phyloP scores from a whole-genome alignment of 768 basidiomycete genomes.

The Atractiella rhizophila region DNA sequence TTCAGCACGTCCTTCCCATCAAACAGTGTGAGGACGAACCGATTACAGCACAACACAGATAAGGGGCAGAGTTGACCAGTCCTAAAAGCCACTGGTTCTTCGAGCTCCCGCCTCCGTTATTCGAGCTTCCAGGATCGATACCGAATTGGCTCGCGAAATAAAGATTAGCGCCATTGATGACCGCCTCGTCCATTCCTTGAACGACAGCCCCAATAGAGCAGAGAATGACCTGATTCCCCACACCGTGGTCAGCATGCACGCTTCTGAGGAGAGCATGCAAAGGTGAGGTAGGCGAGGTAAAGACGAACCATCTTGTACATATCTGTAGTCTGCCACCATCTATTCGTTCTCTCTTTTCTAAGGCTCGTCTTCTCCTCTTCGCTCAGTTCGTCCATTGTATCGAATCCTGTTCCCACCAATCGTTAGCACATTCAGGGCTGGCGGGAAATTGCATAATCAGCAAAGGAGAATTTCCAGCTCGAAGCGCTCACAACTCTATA shows the following conservation, averaged over 20 bases:
- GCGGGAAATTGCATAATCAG: too few species aligned
- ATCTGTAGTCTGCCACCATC: too few species aligned
- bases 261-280: too few species aligned
- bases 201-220: slow-evolving; percentile 55
- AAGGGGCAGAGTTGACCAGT: not conserved
- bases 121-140: slow-evolving; percentile 21
- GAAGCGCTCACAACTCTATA: too few species aligned
- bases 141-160: slow-evolving; percentile 33
- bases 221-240: slow-evolving; percentile 29
- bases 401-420: too few species aligned
- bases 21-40: slow-evolving; percentile 31
- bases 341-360: slow-evolving; percentile 22
- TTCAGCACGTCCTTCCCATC: not conserved
- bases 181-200: slow-evolving; percentile 40
- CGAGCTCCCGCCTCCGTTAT: slow-evolving; percentile 11
- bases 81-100: not conserved
- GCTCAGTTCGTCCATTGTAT: slow-evolving; percentile 24
- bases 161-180: slow-evolving; percentile 35
- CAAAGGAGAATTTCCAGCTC: too few species aligned
- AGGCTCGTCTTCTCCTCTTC: slow-evolving; percentile 25
- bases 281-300: too few species aligned
- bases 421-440: too few species aligned
- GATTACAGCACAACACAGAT: slow-evolving; percentile 2
- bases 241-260: slow-evolving; percentile 28
- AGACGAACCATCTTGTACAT: too few species aligned